Evolutionary conservation across 257 asterid genomes (phyloP).

Genomic region (Fraxinus anomala): DNA sequence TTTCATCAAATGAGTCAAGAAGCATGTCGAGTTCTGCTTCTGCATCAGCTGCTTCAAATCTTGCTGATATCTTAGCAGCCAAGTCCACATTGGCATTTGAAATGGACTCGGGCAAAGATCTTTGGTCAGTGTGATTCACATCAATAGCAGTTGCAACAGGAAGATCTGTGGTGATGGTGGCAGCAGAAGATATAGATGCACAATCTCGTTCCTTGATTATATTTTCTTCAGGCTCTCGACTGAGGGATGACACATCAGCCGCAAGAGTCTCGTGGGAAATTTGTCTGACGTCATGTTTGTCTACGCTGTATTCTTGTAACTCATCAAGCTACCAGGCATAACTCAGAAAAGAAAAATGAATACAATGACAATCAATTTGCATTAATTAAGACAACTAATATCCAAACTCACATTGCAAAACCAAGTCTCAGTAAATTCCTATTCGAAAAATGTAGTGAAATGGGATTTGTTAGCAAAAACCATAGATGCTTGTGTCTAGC

Average conservation of each 20-base stretch:
- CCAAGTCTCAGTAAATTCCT: not conserved
- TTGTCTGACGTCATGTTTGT: not conserved
- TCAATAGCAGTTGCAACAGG: not conserved
- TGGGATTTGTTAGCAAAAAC: too few species aligned
- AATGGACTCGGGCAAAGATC: slow-evolving; percentile 2
- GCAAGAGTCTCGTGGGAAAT: not conserved
- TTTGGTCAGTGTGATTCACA: not conserved
- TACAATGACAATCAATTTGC: not conserved
- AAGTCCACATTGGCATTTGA: slow-evolving; percentile 27
- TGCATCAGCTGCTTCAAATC: slow-evolving; percentile 54
- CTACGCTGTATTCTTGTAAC: not conserved
- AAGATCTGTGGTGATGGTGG: not conserved
- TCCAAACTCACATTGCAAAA: not conserved
- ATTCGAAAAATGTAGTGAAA: too few species aligned
- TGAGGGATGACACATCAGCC: not conserved
- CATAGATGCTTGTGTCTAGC: too few species aligned
- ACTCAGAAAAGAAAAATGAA: not conserved
- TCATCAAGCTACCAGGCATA: not conserved
- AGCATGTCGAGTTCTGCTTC: slow-evolving; percentile 91
- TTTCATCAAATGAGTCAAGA: slow-evolving; percentile 60
- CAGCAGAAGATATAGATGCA: not conserved
- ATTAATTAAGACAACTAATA: not conserved
- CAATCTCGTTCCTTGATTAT: not conserved
- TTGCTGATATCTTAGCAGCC: slow-evolving; percentile 30
- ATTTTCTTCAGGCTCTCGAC: not conserved